Evolutionary conservation across 1,284 basidiomycete genomes (phyloP), one percentile per base, ranked within the genome.

Genomic region (Austroboletus niveus): DNA sequence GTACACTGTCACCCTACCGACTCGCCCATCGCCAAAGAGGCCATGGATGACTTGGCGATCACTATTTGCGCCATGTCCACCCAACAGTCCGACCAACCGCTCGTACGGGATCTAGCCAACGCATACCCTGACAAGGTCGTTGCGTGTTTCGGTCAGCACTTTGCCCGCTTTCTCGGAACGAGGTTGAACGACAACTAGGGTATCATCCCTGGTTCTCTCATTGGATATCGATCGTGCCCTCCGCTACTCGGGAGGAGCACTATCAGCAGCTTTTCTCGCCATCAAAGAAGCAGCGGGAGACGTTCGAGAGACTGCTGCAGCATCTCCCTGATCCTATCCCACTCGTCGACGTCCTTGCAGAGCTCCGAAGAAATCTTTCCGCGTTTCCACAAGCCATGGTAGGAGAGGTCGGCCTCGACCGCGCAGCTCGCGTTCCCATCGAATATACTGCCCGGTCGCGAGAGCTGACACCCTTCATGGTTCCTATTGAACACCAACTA

Each of bases 201-300:
- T 83, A 89, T 60, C 91, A 93, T 65, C 91, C 91, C 6, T 93
- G 90, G 91, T 92, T 88, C 67, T 75, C 82, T 4, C 83, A 92
- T 65, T 75, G 75, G 60, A 87, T 93, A 57, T 77, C 85, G 4
- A 66, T 81, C 31, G 59, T 59, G 55, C 49, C 71, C 48, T 51
- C 49, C 32, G 34, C 60, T 56, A 71, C 76, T 54, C 89, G 84
- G 63, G 78, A 81, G 54, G 72, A 76, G 12, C 91, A 93, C 67
- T 93, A 92, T 65, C 69, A 75, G 22, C 57, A 60, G 2, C 74
- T 92, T 35, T 84, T 92, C 57, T 69, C 79, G 12, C 56, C 58
- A 53, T 64, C 59, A 29, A 51, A 60, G 36, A 62, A 75, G 11
- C 61, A 71, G 24, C 53, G 64, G 27, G 73, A 73, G 32, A 68